These are phyloP conservation scores for Colletotrichum godetiae DNA, from an alignment of 2,329 filamentous ascomycete genomes.

Conservation along the genomic window DNA sequence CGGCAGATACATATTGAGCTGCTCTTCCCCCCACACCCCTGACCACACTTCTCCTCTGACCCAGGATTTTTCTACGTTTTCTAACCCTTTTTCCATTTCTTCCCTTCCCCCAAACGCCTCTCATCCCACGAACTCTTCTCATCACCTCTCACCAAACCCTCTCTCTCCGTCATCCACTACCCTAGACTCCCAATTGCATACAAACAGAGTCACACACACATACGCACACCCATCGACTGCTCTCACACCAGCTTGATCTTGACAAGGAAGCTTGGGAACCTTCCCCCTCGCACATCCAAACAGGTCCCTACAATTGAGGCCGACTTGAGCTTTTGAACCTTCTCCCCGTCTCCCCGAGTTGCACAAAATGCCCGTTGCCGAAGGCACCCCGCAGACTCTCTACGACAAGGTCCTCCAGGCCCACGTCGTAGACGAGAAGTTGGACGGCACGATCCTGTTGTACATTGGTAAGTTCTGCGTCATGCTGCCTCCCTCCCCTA, in stretches of 20 bases:
- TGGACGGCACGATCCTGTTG: slow-evolving; percentile 90
- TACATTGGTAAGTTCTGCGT: slow-evolving; percentile 80
- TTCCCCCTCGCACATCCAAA: not conserved
- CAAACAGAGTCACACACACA: not conserved
- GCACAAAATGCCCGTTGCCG: slow-evolving; percentile 79
- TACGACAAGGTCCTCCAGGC: slow-evolving; percentile 98
- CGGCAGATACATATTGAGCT: slow-evolving; percentile 35
- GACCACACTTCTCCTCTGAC: slow-evolving; percentile 12
- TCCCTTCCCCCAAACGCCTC: slow-evolving; percentile 9
- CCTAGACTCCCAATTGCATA: not conserved
- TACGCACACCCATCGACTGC: not conserved
- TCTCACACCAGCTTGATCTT: not conserved
- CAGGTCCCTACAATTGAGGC: slow-evolving; percentile 6
- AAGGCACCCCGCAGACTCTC: slow-evolving; percentile 81
- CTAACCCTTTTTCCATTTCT: slow-evolving; percentile 15
- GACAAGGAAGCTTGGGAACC: not conserved
- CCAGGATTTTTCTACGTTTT: slow-evolving; percentile 27
- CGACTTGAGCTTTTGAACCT: not conserved
- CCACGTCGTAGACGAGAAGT: slow-evolving; percentile 95
- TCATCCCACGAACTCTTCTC: slow-evolving; percentile 20
- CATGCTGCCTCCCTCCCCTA: not conserved
- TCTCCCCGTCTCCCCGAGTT: not conserved
- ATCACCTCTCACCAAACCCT: not conserved
- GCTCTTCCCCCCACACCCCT: slow-evolving; percentile 34
- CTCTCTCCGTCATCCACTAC: not conserved